A percentile compares a stretch with the other conserved stretches of the same genome.
Conservation (phyloP, 345 rosid species). For the Balakata baccata region DNA sequence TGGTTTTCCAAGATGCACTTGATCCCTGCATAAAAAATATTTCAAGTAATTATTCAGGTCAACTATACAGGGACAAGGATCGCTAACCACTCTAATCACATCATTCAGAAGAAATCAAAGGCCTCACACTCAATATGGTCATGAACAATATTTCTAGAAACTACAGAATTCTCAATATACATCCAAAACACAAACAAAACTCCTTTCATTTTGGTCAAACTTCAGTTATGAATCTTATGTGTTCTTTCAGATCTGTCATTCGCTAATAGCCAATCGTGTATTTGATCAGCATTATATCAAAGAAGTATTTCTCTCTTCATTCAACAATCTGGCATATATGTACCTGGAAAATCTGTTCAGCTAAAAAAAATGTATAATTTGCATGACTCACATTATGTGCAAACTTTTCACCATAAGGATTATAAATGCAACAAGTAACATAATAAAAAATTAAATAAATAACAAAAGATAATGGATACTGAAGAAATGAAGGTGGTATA, state of each 20-base stretch:
- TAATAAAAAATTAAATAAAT: too few species aligned
- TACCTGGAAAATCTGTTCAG: too few species aligned
- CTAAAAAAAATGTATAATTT: too few species aligned
- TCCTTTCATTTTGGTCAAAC: too few species aligned
- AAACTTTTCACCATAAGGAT: not conserved
- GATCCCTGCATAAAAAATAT: not conserved
- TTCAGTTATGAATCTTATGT: too few species aligned
- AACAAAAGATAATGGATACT: not conserved
- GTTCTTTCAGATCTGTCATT: too few species aligned
- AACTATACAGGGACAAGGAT: not conserved
- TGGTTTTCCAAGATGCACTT: not conserved
- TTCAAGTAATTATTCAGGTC: not conserved
- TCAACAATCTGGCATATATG: too few species aligned
- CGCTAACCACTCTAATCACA: not conserved
- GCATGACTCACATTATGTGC: not conserved
- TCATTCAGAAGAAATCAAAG: not conserved
- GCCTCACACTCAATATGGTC: not conserved
- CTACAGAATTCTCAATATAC: not conserved
- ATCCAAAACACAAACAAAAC: not conserved
- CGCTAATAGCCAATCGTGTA: too few species aligned
- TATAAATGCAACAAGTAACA: not conserved
- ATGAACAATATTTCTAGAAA: not conserved
- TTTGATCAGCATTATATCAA: too few species aligned
- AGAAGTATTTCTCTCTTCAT: too few species aligned
- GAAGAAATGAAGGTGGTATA: not conserved